A percentile compares a stretch with the other conserved stretches of the same genome.
Conservation (phyloP, 768 basidiomycete genomes). For the Butyriboletus loyo region DNA sequence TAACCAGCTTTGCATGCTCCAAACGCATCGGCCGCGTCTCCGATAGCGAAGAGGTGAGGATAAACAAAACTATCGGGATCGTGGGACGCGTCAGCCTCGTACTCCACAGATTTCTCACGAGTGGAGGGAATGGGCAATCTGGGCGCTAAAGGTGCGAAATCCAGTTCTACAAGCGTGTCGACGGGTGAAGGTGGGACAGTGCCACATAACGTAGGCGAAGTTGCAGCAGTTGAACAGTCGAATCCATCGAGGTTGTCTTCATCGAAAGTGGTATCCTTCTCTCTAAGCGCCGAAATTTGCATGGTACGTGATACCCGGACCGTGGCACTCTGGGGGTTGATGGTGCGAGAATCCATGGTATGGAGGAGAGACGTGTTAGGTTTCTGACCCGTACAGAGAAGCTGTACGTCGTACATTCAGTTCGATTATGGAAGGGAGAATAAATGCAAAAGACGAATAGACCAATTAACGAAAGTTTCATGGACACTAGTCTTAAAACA, state of each 20-base stretch:
- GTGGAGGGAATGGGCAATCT: neutral
- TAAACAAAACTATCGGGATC: slow-evolving; percentile 24
- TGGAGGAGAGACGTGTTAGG: slow-evolving; percentile 52
- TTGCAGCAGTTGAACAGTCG: neutral
- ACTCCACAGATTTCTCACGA: neutral
- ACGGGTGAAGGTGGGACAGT: slow-evolving; percentile 5
- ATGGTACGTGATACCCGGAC: slow-evolving; percentile 49
- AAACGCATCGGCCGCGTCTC: slow-evolving; percentile 63
- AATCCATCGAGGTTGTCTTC: neutral
- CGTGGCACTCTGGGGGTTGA: slow-evolving; percentile 39
- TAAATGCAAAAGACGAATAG: neutral
- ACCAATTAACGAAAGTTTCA: neutral
- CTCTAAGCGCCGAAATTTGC: slow-evolving; percentile 38
- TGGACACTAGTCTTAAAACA: neutral
- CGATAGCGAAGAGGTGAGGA: slow-evolving; percentile 57
- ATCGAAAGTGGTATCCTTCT: neutral
- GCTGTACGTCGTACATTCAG: slow-evolving; percentile 28
- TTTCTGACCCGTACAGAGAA: slow-evolving; percentile 59
- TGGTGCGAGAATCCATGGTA: slow-evolving; percentile 39
- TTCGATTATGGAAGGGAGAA: neutral
- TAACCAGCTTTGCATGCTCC: slow-evolving; percentile 62
- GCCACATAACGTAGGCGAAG: slow-evolving; percentile 6
- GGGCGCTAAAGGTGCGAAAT: neutral
- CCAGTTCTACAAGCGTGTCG: slow-evolving; percentile 9
- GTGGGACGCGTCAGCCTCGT: slow-evolving; percentile 21